Evolutionary conservation across 2,329 filamentous ascomycete genomes (phyloP).

Genomic region (Neopestalotiopsis sp.): DNA sequence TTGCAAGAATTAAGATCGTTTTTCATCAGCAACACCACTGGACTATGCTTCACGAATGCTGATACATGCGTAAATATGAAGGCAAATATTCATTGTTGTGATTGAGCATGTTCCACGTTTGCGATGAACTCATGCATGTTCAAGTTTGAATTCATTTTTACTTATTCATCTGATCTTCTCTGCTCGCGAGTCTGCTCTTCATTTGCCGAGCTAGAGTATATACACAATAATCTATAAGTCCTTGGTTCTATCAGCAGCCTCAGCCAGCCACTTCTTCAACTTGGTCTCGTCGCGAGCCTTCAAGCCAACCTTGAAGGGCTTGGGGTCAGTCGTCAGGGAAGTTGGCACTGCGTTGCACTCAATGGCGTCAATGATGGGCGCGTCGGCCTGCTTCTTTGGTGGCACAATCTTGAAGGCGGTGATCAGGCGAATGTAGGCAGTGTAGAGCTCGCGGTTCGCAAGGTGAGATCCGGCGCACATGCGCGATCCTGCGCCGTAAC

Average conservation of each 20-base stretch:
- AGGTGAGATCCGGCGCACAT: conserved; percentile 16
- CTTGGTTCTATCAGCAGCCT: conserved; percentile 56
- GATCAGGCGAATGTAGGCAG: conserved; percentile 15
- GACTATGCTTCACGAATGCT: too few species aligned
- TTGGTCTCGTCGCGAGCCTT: conserved; percentile 24
- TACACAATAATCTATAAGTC: conserved; percentile 39
- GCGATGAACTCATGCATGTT: too few species aligned
- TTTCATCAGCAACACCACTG: too few species aligned
- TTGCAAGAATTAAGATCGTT: too few species aligned
- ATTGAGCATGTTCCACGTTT: too few species aligned
- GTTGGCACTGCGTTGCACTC: conserved; percentile 63
- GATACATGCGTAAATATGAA: too few species aligned
- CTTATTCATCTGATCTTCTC: too few species aligned
- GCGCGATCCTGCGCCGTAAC: conserved; percentile 13
- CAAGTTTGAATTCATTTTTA: too few species aligned
- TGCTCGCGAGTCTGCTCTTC: too few species aligned
- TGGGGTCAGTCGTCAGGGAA: conserved; percentile 64
- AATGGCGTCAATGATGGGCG: conserved; percentile 59
- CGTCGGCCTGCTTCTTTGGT: conserved; percentile 48
- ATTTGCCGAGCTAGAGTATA: too few species aligned
- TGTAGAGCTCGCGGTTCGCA: conserved; percentile 16
- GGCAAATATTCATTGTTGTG: too few species aligned
- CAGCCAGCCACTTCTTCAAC: conserved; percentile 57
- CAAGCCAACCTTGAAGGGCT: conserved; percentile 65
- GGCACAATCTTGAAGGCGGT: conserved; percentile 24